Conservation (phyloP, 768 basidiomycete species). For the Podaxis mareebaensis region DNA sequence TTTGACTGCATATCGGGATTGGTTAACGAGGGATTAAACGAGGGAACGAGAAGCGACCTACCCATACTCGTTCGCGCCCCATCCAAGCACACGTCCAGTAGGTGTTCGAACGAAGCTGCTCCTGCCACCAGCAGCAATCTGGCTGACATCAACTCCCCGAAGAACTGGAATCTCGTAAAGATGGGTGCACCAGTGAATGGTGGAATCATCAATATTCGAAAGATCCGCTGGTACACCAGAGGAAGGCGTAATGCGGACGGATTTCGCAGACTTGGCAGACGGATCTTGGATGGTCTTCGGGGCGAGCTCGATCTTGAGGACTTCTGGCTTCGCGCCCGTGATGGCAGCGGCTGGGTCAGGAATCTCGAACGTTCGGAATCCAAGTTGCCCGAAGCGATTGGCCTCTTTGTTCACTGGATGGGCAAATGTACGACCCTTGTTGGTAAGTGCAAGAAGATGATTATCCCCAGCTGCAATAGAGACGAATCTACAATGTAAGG, state of each 20-base stretch:
- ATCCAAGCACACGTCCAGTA: slow-evolving; percentile 76
- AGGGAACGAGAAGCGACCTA: slow-evolving; percentile 29
- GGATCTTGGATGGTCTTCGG: slow-evolving; percentile 59
- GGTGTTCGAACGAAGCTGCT: slow-evolving; percentile 72
- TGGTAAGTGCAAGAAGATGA: slow-evolving; percentile 73
- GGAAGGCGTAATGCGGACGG: slow-evolving; percentile 32
- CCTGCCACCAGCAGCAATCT: slow-evolving; percentile 71
- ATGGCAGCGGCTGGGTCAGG: slow-evolving; percentile 32
- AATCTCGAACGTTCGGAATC: slow-evolving; percentile 65
- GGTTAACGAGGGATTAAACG: not conserved
- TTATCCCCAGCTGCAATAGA: slow-evolving; percentile 74
- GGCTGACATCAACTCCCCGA: slow-evolving; percentile 58
- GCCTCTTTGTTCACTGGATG: slow-evolving; percentile 74
- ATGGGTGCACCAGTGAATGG: slow-evolving; percentile 64
- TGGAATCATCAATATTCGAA: slow-evolving; percentile 34
- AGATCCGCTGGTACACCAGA: slow-evolving; percentile 33
- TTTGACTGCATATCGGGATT: slow-evolving; percentile 52
- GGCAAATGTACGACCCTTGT: slow-evolving; percentile 73
- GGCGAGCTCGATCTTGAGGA: slow-evolving; percentile 51
- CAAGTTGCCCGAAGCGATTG: slow-evolving; percentile 84
- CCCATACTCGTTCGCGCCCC: slow-evolving; percentile 91
- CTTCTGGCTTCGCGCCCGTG: slow-evolving; percentile 28
- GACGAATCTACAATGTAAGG: slow-evolving; percentile 49
- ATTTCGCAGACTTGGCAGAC: slow-evolving; percentile 45
- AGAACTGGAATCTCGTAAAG: slow-evolving; percentile 81